Evolutionary conservation across 2,329 filamentous ascomycete genomes (phyloP).

Genomic region (Ophiostoma himal-ulmi): DNA sequence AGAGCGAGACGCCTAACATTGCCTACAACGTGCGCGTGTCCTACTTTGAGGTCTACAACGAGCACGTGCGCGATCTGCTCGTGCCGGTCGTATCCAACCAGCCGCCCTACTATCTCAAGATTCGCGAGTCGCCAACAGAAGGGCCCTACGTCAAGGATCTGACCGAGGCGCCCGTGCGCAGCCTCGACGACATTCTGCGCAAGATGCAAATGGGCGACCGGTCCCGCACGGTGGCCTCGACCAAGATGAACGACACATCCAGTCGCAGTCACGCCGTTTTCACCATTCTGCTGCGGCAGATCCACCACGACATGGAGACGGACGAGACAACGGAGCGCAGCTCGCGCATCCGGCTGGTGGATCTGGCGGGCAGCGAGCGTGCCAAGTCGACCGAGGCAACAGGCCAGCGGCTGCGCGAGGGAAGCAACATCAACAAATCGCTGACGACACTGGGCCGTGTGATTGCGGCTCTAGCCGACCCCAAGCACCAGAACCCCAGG

Average conservation of each 20-base stretch:
- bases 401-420: conserved; percentile 81
- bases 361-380: conserved; percentile 89
- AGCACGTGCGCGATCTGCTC: conserved; percentile 88
- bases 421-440: conserved; percentile 98
- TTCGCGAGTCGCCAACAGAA: conserved; percentile 94
- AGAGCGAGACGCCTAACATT: conserved; percentile 59
- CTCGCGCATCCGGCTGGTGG: conserved; percentile 88
- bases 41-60: conserved; percentile 98
- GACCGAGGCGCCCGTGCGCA: conserved; percentile 78
- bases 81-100: conserved; percentile 36
- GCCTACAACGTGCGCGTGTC: conserved; percentile 95
- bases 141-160: conserved; percentile 98
- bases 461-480: conserved; percentile 79
- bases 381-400: conserved; percentile 95
- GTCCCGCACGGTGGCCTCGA: conserved; percentile 83
- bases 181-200: conserved; percentile 77
- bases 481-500: conserved; percentile 65
- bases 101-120: conserved; percentile 89
- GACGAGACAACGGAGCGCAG: conserved; percentile 95
- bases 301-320: conserved; percentile 94
- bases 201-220: conserved; percentile 86
- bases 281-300: conserved; percentile 96
- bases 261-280: conserved; percentile 96
- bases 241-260: conserved; percentile 99
- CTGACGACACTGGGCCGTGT: conserved; percentile 92